Percentiles rank a stretch among this genome's conserved stretches.
These are phyloP conservation scores for Zelonia costaricensis DNA, from an alignment of 208 protist species.

Conservation along the genomic window DNA sequence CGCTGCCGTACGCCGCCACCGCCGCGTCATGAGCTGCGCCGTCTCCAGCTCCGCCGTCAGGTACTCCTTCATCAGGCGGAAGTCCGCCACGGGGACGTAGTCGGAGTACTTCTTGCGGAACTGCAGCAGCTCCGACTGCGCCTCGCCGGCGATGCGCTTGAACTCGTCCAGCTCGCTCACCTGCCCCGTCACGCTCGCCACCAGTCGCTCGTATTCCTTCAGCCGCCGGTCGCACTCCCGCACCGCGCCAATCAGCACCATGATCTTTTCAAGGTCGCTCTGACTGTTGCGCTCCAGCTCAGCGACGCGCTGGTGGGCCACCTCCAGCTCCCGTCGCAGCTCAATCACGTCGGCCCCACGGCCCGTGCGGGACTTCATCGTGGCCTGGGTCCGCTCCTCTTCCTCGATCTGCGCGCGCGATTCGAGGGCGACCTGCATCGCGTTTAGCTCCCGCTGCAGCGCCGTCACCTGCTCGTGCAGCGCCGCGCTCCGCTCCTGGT, in stretches of 20 bases:
- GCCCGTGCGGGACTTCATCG: slow-evolving; percentile 1
- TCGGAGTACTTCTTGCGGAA: slow-evolving; percentile 69
- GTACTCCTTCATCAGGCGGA: slow-evolving; percentile 73
- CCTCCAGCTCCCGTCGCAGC: slow-evolving; percentile 37
- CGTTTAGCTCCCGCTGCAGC: slow-evolving; percentile 38
- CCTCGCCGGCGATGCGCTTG: slow-evolving; percentile 73
- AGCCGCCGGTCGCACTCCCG: slow-evolving; percentile 74
- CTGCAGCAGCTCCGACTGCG: slow-evolving; percentile 70
- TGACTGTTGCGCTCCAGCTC: slow-evolving; percentile 57
- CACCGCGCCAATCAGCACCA: slow-evolving; percentile 75
- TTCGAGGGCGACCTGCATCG: slow-evolving; percentile 33
- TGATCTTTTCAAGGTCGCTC: slow-evolving; percentile 72
- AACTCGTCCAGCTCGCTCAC: slow-evolving; percentile 79
- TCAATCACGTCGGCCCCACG: slow-evolving; percentile 23
- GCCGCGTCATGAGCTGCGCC: slow-evolving; percentile 45
- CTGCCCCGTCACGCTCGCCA: slow-evolving; percentile 42
- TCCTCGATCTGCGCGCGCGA: slow-evolving; percentile 24
- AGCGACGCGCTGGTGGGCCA: slow-evolving; percentile 34
- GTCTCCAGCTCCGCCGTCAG: slow-evolving; percentile 55
- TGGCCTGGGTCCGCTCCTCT: slow-evolving; percentile 5
- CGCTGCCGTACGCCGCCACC: slow-evolving; percentile 72
- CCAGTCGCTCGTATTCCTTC: slow-evolving; percentile 59
- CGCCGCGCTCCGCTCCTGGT: slow-evolving; percentile 23
- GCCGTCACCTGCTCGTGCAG: slow-evolving; percentile 39
- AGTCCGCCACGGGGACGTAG: slow-evolving; percentile 67